A percentile compares a stretch with the other conserved stretches of the same genome.
These are phyloP conservation scores for Phytophthora fragariaefolia DNA, from an alignment of 352 stramenopile genomes.

Conservation along the genomic window DNA sequence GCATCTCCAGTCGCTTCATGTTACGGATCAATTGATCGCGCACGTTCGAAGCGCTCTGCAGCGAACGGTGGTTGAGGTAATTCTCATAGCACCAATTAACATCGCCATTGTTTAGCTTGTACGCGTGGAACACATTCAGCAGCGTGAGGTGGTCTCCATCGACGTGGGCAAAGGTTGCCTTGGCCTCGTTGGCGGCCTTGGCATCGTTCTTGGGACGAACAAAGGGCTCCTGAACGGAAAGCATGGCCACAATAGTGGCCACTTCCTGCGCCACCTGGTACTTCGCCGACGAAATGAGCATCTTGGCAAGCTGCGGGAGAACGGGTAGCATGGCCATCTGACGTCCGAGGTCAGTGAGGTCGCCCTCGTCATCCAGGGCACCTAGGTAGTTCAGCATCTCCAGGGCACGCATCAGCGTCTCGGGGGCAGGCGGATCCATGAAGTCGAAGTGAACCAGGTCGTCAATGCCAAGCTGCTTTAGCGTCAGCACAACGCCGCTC, in stretches of 20 bases:
- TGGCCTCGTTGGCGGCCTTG: conserved; percentile 97
- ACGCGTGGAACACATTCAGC: conserved; percentile 98
- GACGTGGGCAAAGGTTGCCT: conserved; percentile 94
- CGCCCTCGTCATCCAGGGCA: conserved; percentile 97
- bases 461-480: conserved; percentile 99
- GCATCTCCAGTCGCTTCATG: conserved; percentile 94
- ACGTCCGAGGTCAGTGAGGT: conserved; percentile 92
- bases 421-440: conserved; percentile 98
- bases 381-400: conserved; percentile 99
- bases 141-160: conserved; percentile 98
- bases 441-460: conserved; percentile 99
- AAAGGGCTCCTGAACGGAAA: conserved; percentile 95
- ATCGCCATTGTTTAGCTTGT: conserved; percentile 91
- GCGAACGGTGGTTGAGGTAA: conserved; percentile 96
- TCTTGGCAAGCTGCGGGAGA: conserved; percentile 98
- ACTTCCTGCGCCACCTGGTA: conserved; percentile 98
- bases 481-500: conserved; percentile 96
- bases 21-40: conserved; percentile 97
- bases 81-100: conserved; percentile 98
- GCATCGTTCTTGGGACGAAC: conserved; percentile 96
- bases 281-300: conserved; percentile 95
- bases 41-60: conserved; percentile 95
- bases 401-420: conserved; percentile 98
- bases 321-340: conserved; percentile 97
- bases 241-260: conserved; percentile 96